Base-by-base conservation (phyloP, 164 flowering plant genomes). In the Vitis rupestris region DNA sequence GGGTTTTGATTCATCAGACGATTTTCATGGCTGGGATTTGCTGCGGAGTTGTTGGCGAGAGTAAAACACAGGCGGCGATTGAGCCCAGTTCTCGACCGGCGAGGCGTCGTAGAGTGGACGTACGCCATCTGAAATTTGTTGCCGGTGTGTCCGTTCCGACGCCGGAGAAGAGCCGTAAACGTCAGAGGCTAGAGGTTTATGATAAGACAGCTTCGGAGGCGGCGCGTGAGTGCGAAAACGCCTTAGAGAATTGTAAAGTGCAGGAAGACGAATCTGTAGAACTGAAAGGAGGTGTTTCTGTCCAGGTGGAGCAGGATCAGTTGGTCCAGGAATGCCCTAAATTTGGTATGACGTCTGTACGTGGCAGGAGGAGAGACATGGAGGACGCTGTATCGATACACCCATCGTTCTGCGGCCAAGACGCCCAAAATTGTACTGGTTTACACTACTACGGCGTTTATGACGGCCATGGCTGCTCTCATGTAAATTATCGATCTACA, bases 381-480 rank as follows among this genome's bases (percentile, higher is more conserved):
- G 90, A 86, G 61, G 90, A 86, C 30, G 76, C 85, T 1, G 88
- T 86, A 5, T 78, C 90, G n/a, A 63, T 83, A 54, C 82, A 77
- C 8, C 82, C 86, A 0, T 72, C 66, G 10, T 80, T 86, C 30
- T 69, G 82, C 9, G 58, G 58, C 3, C 9, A 52, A n/a, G 70
- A 68, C 0, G 29, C 8, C 8, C 48, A 49, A 60, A 56, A 13
- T 19, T 61, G 58, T 17, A 4, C 12, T 2, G 75, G 49, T 0
- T 49, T 72, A 2, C 78, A 83, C 67, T 85, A 80, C 71, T 88
- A 69, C 67, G 90, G 90, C 17, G 85, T 86, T 4, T 88, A 77
- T 70, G 90, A 88, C 58, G 92, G 92, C 61, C 92, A 88, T 31
- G 92, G 92, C 15, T 88, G 92, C 82, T 88, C 92, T 72, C 92